phyloP scores from a whole-genome alignment of 1,284 basidiomycete species.

The Peniophora sp. region DNA sequence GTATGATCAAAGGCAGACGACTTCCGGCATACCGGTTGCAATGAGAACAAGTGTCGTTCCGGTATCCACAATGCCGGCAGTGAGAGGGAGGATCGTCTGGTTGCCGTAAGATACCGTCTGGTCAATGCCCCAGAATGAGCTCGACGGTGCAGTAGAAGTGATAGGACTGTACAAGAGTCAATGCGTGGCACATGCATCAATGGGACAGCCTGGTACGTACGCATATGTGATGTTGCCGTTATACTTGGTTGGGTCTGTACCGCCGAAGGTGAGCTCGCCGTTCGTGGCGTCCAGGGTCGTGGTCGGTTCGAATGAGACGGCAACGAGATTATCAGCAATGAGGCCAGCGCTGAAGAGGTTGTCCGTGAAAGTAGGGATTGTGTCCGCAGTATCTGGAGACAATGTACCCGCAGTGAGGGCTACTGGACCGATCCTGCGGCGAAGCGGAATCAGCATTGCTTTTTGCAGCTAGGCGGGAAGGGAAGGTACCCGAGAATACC shows the following conservation, averaged over 20 bases:
- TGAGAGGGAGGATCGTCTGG: slow-evolving; percentile 35
- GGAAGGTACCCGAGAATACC: slow-evolving; percentile 42
- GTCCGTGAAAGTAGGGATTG: slow-evolving; percentile 43
- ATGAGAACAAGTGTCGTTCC: slow-evolving; percentile 35
- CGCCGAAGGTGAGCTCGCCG: slow-evolving; percentile 32
- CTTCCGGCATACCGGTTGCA: slow-evolving; percentile 17
- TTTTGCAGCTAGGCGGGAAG: not conserved
- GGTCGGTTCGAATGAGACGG: slow-evolving; percentile 39
- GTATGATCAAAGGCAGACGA: no score
- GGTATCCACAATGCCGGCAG: slow-evolving; percentile 60
- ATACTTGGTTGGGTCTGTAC: slow-evolving; percentile 36
- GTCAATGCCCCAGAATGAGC: slow-evolving; percentile 55
- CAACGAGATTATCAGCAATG: slow-evolving; percentile 31
- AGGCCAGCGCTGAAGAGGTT: slow-evolving; percentile 32
- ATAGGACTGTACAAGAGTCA: slow-evolving; percentile 26
- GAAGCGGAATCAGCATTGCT: not conserved
- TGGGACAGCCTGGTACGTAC: slow-evolving; percentile 29
- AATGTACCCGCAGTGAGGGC: slow-evolving; percentile 30
- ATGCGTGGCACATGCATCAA: no score
- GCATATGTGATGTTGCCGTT: slow-evolving; percentile 37
- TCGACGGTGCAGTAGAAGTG: slow-evolving; percentile 39
- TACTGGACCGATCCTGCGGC: slow-evolving; percentile 35
- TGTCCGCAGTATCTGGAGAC: slow-evolving; percentile 17
- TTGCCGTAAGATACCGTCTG: slow-evolving; percentile 49
- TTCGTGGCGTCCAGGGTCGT: slow-evolving; percentile 15